Base-by-base conservation (phyloP, 352 stramenopile genomes). In the Globisporangium takayamanum region DNA sequence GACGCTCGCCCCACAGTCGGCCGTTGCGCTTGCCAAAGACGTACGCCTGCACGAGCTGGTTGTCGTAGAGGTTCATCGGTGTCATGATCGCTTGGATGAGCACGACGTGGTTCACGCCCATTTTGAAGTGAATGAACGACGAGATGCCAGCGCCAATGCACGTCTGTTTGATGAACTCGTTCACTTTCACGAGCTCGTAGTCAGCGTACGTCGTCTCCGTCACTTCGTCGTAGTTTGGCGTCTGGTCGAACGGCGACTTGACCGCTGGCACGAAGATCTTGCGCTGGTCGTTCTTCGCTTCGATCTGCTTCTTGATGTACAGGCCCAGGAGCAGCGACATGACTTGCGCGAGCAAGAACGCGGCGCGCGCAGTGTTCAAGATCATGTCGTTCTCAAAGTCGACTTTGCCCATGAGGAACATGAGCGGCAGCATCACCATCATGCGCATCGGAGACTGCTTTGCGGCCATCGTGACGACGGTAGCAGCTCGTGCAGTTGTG, bases 21-120 rank as follows among this genome's bases (percentile, higher is more conserved):
- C 74, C 76, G 42, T 80, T 75, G 51, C 71, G 63, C 26, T 72
- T 71, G 30, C 80, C 76, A n/a, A 93, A 67, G 46, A 93, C 69
- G 57, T 89, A 89, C 39, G 77, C 80, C 62, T 89, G 77, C 55
- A 93, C 75, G 36, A 93, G 74, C 30, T 71, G 53, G 56, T 93
- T 93, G 65, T 93, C 83, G 66, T 79, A 93, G 1, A 93, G 66
- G 66, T 93, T 93, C 55, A 93, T 73, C 51, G 83, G 83, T 56
- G 80, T 84, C 83, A 93, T 93, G 67, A 91, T 70, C 50, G 80
- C 83, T 66, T 93, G 83, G 66, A 93, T 93, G 61, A 93, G 66
- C 51, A 93, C 78, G n/a, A 93, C 83, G 59, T 93, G 83, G 72
- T 93, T 93, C 33, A 93, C 80, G 50, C 83, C 80, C 76, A 93